Conservation (phyloP, 768 basidiomycete genomes). For the Tubosaeta sp. region DNA sequence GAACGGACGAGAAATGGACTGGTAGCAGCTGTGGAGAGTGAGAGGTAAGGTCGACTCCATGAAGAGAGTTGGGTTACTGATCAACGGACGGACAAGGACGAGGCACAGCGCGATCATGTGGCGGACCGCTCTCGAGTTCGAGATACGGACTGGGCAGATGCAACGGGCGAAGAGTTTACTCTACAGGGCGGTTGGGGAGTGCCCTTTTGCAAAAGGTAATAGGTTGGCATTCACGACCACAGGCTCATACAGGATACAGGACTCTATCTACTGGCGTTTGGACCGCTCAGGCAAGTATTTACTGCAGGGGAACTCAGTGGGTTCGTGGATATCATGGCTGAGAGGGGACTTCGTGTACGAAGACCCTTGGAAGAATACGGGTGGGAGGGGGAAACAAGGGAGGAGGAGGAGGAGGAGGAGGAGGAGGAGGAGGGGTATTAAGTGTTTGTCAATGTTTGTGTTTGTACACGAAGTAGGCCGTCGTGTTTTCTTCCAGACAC, state of each 20-base stretch:
- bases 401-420: slow-evolving; percentile 55
- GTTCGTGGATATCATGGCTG: slow-evolving; percentile 72
- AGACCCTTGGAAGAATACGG: slow-evolving; percentile 50
- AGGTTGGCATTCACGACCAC: not conserved
- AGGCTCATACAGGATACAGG: slow-evolving; percentile 38
- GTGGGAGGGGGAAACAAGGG: slow-evolving; percentile 9
- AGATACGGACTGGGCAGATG: slow-evolving; percentile 58
- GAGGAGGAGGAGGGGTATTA: slow-evolving; percentile 55
- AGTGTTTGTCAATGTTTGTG: slow-evolving; percentile 12
- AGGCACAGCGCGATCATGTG: slow-evolving; percentile 63
- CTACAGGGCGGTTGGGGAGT: slow-evolving; percentile 71
- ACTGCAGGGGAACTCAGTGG: slow-evolving; percentile 51
- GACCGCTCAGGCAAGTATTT: slow-evolving; percentile 62
- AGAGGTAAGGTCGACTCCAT: slow-evolving; percentile 46
- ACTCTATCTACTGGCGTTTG: slow-evolving; percentile 75
- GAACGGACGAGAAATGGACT: slow-evolving; percentile 69
- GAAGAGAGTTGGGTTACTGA: slow-evolving; percentile 2
- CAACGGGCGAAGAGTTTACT: slow-evolving; percentile 65
- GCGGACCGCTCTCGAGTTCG: slow-evolving; percentile 73
- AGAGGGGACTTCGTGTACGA: slow-evolving; percentile 64
- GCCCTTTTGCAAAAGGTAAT: slow-evolving; percentile 70
- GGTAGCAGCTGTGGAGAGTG: slow-evolving; percentile 55
- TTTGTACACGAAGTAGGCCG: slow-evolving; percentile 29
- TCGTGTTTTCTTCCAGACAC: slow-evolving; percentile 37
- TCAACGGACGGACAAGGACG: slow-evolving; percentile 42